A percentile compares a stretch with the other conserved stretches of the same genome.
Conservation (phyloP, 1,284 basidiomycete genomes). For the Irpex lacteus region DNA sequence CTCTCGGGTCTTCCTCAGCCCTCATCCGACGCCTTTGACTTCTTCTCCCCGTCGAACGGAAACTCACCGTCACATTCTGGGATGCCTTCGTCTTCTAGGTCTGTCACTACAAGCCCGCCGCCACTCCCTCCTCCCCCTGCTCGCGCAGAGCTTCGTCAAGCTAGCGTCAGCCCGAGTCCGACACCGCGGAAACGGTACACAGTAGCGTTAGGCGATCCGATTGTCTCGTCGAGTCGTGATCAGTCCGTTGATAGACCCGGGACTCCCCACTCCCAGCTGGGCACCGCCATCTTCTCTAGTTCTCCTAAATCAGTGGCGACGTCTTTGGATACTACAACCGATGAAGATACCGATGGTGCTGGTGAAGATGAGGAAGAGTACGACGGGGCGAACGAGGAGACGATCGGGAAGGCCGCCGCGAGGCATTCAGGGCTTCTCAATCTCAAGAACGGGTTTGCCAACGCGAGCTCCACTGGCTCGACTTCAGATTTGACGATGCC, state of each 20-base stretch:
- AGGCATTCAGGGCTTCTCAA: conserved; percentile 21
- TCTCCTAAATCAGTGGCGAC: conserved; percentile 33
- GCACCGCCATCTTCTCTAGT: conserved; percentile 42
- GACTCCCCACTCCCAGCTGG: conserved; percentile 28
- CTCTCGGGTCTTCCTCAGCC: conserved; percentile 27
- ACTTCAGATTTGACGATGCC: conserved; percentile 8
- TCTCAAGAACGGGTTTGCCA: conserved; percentile 9
- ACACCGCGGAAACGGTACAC: conserved; percentile 80
- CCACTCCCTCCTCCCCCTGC: conserved; percentile 33
- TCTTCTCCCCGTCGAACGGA: conserved; percentile 12
- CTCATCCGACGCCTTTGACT: conserved; percentile 14
- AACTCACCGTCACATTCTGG: conserved; percentile 22
- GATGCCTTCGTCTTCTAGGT: conserved; percentile 17
- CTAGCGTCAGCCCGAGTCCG: conserved; percentile 69
- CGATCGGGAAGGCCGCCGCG: conserved; percentile 55
- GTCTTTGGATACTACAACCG: conserved; percentile 23
- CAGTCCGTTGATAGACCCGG: conserved; percentile 17
- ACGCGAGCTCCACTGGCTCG: conserved; percentile 23
- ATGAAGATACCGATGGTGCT: too few relatives aligned
- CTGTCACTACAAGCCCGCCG: conserved; percentile 22
- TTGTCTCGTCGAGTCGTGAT: conserved; percentile 42
- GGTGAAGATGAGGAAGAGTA: conserved; percentile 26
- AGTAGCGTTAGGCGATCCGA: conserved; percentile 72
- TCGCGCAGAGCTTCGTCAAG: conserved; percentile 34
- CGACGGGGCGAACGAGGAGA: conserved; percentile 49